A percentile compares a stretch with the other conserved stretches of the same genome.
Conservation (phyloP, 805 yeast genomes). For the Wickerhamiella allomyrinae region DNA sequence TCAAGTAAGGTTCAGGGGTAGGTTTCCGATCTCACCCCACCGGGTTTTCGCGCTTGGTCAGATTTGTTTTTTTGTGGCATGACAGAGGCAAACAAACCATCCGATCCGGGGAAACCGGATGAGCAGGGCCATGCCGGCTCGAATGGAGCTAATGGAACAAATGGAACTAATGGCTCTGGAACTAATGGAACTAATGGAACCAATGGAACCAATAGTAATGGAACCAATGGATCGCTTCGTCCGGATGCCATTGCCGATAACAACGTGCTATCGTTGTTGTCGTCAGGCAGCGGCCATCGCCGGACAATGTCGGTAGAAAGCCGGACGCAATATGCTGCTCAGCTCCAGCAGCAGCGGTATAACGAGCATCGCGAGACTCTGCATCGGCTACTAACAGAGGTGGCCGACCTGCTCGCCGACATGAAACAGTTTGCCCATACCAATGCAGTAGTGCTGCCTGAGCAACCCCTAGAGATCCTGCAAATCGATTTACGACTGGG, state of each 20-base stretch:
- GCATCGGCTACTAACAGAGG: conserved; percentile 31
- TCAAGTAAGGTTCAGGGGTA: background rate
- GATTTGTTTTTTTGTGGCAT: background rate
- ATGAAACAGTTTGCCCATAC: conserved; percentile 15
- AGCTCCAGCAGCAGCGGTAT: conserved; percentile 60
- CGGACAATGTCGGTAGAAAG: conserved; percentile 20
- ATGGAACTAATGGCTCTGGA: too few species aligned
- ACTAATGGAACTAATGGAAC: too few species aligned
- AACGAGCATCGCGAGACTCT: conserved; percentile 56
- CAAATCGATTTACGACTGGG: conserved; percentile 48
- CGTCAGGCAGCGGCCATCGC: conserved; percentile 8
- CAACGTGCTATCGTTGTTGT: conserved; percentile 15
- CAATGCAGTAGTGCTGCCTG: conserved; percentile 6
- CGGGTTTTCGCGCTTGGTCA: too few species aligned
- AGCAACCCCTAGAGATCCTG: conserved; percentile 39
- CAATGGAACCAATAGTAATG: too few species aligned
- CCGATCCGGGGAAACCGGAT: background rate
- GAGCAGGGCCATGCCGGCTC: too few species aligned
- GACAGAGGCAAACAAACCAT: background rate
- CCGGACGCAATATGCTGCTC: conserved; percentile 32
- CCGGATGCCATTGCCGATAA: conserved; percentile 20
- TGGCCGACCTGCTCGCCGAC: conserved; percentile 18
- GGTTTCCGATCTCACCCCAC: too few species aligned
- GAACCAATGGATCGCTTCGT: too few species aligned
- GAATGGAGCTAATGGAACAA: too few species aligned